Evolutionary conservation across 2,329 filamentous ascomycete genomes (phyloP), one percentile per base, ranked within the genome.

Genomic region (Microdochium trichocladiopsis): DNA sequence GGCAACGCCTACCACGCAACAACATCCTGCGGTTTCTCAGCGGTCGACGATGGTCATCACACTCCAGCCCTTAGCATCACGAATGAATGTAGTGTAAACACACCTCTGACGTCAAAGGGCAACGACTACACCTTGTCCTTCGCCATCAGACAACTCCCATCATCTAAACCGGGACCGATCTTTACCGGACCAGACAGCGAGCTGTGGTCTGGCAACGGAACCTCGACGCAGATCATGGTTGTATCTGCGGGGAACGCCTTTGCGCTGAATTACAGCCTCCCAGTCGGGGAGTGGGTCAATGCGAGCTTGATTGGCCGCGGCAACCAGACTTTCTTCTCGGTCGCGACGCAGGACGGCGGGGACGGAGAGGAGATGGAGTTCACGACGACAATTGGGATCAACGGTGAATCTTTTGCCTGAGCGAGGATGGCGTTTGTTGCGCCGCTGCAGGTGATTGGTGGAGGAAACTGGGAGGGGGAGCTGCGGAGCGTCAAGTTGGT

Each of bases 71-170:
- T 75, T 3, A 41, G 56, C 1, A 56, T 77, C 21, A 59, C 61
- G 3, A 53, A 64, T 1, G 54, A 62, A 1, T 81, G 78, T 58
- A 63, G 63, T 2, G 52, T 80, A 2, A 63, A 53, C 1, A 80
- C 77, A 1, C 77, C 77, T 0, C 60, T 79, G 9, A 62, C 63
- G 0, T 77, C 75, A 31, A 84, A 83, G 60, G 80, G 80, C 2
- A 69, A 77, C 53, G 70, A 82, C 58, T 83, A 83, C 61, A 80
- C 75, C 0, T 69, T 84, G 1, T 69, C 72, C 0, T 67, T 83
- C 14, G 64, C 67, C 1, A 57, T 78, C 5, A 31, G 14, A 14
- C 28, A 31, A 14, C 28, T 31, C 64, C 58, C 16, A 37, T 71
- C 9, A 56, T 62, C n/a, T 59, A 65, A 1, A 57, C 57, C 0